Evolutionary conservation across 2,329 filamentous ascomycete genomes (phyloP), one percentile per base, ranked within the genome.

Genomic region (Ramularia endophylla): DNA sequence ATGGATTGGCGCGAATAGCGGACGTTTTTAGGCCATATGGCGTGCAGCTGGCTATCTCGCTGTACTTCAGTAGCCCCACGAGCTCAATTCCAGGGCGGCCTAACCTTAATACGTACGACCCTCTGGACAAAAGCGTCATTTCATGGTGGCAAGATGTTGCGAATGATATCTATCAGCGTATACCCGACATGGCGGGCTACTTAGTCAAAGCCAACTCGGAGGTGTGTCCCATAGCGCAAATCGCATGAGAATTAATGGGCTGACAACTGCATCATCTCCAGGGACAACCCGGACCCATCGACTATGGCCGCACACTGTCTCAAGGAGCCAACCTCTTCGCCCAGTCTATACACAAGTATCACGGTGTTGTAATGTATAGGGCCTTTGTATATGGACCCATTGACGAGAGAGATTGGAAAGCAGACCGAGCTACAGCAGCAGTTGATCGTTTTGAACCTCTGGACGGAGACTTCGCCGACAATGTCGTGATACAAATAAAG

Each of bases 201-300:
- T 68, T 85, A 3, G 73, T 85, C 48, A 87, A 87, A 58, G 82
- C 81, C 7, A 81, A 82, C 57, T 83, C 80, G 0, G 83, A 86
- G 22, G 22, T 25, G 11, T 25, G 22, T n/a, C n/a, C n/a, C n/a
- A n/a, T n/a, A n/a, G n/a, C n/a, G n/a, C n/a, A n/a, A n/a, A n/a
- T n/a, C n/a, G n/a, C n/a, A n/a, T n/a, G n/a, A n/a, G n/a, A n/a
- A n/a, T n/a, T n/a, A n/a, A n/a, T n/a, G n/a, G n/a, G n/a, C n/a
- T n/a, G n/a, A n/a, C n/a, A n/a, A n/a, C n/a, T 25, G 6, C 11
- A 6, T 11, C 11, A 25, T 11, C 11, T 25, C 11, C 22, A 25
- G 61, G 82, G 81, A 2, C 80, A 86, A 54, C 81, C 82, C 0
- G 82, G 82, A 0, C 82, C 82, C 0, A 52, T 81, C 17, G 81